Base-by-base conservation (phyloP, 768 basidiomycete species). In the Lactarius vividus region DNA sequence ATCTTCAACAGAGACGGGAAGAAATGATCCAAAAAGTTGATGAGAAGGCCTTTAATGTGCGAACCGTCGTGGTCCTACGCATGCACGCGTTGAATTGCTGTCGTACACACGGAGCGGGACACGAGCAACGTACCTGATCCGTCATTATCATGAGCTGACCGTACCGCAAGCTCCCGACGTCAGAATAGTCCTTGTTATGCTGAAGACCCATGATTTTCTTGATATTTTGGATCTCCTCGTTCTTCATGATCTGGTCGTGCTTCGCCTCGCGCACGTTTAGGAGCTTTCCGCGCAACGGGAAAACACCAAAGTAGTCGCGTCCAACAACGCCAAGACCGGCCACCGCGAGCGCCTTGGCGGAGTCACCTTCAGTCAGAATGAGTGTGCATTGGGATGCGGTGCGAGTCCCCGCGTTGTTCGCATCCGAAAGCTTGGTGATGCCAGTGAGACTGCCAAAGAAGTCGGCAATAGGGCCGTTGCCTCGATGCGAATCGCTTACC, bases 101-200 rank as follows among this genome's bases (percentile, higher is more conserved):
- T 46, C 55, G 46, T 23, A 44, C 49, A 4, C 29, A 23, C 59
- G 46, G n/a, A 57, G 33, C 16, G 2, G 5, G 10, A 11, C 20
- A 29, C 15, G 1, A 10, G 9, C 23, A 9, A 46, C 83, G 57
- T 61, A 94, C 95, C 85, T 98, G 96, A 88, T 99, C 97, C 4
- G 97, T 94, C 97, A 99, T 99, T 71, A 99, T 93, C 97, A 99
- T 99, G 57, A 99, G 75, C 59, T 88, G 87, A 1, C 97, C 97
- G 72, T 99, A 99, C 31, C 97, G 87, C 72, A 99, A 77, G 69
- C 83, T 88, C 40, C 74, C 74, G 18, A 84, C 78, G 59, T 82
- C 84, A 44, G 79, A 79, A 77, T 99, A 99, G 69, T 91, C 88
- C 77, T 95, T 95, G 74, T 91, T 92, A 74, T 97, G 94, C 74